Evolutionary conservation across 192 early-diverging fungal genomes (phyloP).

Genomic region (Paraglomus brasilianum): DNA sequence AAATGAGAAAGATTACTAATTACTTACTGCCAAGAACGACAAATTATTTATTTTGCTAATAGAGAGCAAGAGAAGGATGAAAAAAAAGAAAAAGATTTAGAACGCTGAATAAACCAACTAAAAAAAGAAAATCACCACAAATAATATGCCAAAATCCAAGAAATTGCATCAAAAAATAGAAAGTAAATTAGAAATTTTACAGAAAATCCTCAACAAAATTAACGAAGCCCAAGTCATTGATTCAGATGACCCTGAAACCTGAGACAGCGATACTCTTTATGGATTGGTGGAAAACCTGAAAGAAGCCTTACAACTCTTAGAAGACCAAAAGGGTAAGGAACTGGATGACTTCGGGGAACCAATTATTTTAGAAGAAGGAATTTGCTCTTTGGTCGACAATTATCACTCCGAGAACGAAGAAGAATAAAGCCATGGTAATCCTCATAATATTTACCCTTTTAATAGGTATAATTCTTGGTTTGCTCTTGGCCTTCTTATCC

Average conservation of each 20-base stretch:
- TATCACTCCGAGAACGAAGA: slow-evolving; percentile 1
- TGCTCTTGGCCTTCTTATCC: not conserved
- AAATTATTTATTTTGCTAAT: not conserved
- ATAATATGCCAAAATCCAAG: too few species aligned
- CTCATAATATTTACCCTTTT: slow-evolving; percentile 5
- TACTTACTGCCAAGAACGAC: not conserved
- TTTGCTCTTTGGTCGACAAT: slow-evolving; percentile 21
- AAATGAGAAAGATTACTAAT: not conserved
- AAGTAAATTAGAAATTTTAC: slow-evolving; percentile 18
- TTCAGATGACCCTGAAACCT: slow-evolving; percentile 9
- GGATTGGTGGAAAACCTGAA: slow-evolving; percentile 5
- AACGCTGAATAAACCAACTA: too few species aligned
- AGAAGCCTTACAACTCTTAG: not conserved
- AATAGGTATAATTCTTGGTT: not conserved
- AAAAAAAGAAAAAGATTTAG: too few species aligned
- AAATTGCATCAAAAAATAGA: slow-evolving; percentile 1
- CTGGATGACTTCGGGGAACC: not conserved
- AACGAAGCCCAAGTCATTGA: not conserved
- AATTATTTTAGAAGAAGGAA: not conserved
- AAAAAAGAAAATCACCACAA: too few species aligned
- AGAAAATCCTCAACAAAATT: not conserved
- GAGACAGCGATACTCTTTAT: slow-evolving; percentile 18
- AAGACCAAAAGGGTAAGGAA: not conserved
- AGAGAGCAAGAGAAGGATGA: not conserved
- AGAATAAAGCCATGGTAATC: not conserved